A percentile compares a stretch with the other conserved stretches of the same genome.
Evolutionary conservation across 1,139 yeast species (phyloP).

Genomic region (Williopsis jadinii): DNA sequence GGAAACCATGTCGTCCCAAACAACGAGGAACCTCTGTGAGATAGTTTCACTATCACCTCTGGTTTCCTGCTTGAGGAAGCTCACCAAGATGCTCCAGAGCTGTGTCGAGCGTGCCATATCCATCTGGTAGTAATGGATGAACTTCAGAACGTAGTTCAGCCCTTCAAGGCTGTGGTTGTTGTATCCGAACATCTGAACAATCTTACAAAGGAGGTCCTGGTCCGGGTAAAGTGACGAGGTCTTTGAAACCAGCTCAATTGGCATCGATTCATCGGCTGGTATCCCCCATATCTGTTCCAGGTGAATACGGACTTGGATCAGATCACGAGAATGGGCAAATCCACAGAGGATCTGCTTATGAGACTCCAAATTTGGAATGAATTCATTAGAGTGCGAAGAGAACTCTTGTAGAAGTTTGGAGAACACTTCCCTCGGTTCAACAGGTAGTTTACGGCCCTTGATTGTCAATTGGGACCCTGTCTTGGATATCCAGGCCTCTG

Average conservation of each 20-base stretch:
- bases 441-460: neutral
- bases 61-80: constrained; percentile 6
- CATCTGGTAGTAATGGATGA: constrained; percentile 11
- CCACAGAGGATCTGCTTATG: constrained; percentile 17
- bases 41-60: constrained; percentile 1
- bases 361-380: constrained; percentile 12
- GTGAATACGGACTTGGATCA: constrained; percentile 15
- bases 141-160: constrained; percentile 10
- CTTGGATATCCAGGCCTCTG: constrained; percentile 7
- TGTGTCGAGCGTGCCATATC: constrained; percentile 3
- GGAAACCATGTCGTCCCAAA: constrained; percentile 15
- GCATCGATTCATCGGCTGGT: constrained; percentile 1
- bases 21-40: constrained; percentile 5
- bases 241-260: constrained; percentile 1
- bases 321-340: constrained; percentile 11
- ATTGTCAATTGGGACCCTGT: constrained; percentile 4
- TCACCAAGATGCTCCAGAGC: constrained; percentile 15
- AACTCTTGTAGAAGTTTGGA: constrained; percentile 3
- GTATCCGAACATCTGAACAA: constrained; percentile 13
- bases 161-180: constrained; percentile 9
- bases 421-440: constrained; percentile 3
- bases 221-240: constrained; percentile 17
- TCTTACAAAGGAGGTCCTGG: constrained; percentile 6
- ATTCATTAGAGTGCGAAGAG: constrained; percentile 2
- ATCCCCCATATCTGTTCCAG: constrained; percentile 18